Base-by-base conservation (phyloP, 2,329 filamentous ascomycete genomes). In the Aspergillus texensis region DNA sequence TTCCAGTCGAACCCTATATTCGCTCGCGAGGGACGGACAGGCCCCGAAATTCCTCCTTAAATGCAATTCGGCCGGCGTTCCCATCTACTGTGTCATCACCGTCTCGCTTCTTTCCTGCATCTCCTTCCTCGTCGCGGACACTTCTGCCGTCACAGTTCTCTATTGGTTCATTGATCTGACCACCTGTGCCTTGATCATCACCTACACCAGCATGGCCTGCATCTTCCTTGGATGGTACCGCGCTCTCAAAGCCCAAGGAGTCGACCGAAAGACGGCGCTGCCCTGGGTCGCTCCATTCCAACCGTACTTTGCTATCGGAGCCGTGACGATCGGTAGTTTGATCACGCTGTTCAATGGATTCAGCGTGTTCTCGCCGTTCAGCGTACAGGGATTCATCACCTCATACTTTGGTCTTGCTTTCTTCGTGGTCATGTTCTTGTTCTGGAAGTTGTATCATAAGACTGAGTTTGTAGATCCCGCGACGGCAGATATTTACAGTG, bases 181-280 rank as follows among this genome's bases (percentile, higher is more conserved):
- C 2, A 74, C 76, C 63, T 70, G 70, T 54, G 71, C 70, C 30
- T 66, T 74, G 6, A 67, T 74, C 2, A 65, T 73, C 16, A 74
- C 72, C 24, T 92, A 89, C 76, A 83, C 83, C 30, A 85, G 86
- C 67, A 90, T 91, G 76, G 87, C 86, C 71, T 82, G 87, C 41
- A 88, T 90, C 0, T 94, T 91, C 74, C 77, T 94, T 52, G 86
- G 84, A 67, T 94, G 92, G 78, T 83, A 90, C 75, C 87, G 88
- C 24, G 91, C 91, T 0, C 83, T 91, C 57, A 79, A 84, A 34
- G 89, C 84, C 0, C 91, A 94, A 71, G 90, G 89, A 0, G 81
- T 93, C 24, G 85, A 88, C 68, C 85, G 90, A 6, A 83, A 88
- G 46, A 83, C 82, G 0, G 70, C 67, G 14, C 78, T 94, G n/a